These are phyloP conservation scores for Fusarium sp. DNA, from an alignment of 2,329 filamentous ascomycete species.

Conservation along the genomic window DNA sequence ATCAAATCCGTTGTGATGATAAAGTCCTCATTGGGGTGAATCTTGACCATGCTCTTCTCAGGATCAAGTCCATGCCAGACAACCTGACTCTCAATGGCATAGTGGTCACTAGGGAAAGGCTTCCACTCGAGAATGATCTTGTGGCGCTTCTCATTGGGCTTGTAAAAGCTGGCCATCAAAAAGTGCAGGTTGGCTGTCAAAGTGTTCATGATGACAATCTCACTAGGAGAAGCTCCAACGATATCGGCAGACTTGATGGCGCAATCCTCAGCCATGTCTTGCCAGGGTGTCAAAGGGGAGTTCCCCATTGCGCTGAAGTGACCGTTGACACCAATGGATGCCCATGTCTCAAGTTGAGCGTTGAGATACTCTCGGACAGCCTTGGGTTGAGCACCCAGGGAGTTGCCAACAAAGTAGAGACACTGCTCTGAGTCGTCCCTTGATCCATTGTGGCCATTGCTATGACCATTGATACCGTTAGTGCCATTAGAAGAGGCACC, in stretches of 20 bases:
- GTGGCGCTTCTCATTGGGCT: slow-evolving; percentile 70
- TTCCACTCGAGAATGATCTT: slow-evolving; percentile 92
- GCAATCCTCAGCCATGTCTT: slow-evolving; percentile 81
- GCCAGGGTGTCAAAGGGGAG: slow-evolving; percentile 76
- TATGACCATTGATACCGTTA: slow-evolving; percentile 29
- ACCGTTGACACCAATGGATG: slow-evolving; percentile 83
- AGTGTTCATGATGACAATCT: slow-evolving; percentile 90
- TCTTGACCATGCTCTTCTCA: slow-evolving; percentile 75
- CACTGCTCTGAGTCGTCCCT: slow-evolving; percentile 49
- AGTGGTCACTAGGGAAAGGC: slow-evolving; percentile 90
- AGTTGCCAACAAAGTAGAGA: slow-evolving; percentile 92
- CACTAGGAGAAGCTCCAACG: slow-evolving; percentile 76
- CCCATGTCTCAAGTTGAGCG: slow-evolving; percentile 84
- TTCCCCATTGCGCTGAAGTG: slow-evolving; percentile 79
- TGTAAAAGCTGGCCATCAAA: slow-evolving; percentile 86
- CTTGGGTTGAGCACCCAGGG: slow-evolving; percentile 84
- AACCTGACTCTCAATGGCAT: slow-evolving; percentile 86
- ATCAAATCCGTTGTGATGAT: slow-evolving; percentile 78
- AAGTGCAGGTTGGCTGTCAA: slow-evolving; percentile 85
- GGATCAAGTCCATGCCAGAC: slow-evolving; percentile 75
- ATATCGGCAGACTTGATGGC: slow-evolving; percentile 76
- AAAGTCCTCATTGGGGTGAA: slow-evolving; percentile 70
- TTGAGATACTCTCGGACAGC: slow-evolving; percentile 73
- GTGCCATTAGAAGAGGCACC: slow-evolving; percentile 21
- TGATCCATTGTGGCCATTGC: slow-evolving; percentile 34